Conservation (phyloP, 2,329 filamentous ascomycete genomes). For the Xylaria hypoxylon region DNA sequence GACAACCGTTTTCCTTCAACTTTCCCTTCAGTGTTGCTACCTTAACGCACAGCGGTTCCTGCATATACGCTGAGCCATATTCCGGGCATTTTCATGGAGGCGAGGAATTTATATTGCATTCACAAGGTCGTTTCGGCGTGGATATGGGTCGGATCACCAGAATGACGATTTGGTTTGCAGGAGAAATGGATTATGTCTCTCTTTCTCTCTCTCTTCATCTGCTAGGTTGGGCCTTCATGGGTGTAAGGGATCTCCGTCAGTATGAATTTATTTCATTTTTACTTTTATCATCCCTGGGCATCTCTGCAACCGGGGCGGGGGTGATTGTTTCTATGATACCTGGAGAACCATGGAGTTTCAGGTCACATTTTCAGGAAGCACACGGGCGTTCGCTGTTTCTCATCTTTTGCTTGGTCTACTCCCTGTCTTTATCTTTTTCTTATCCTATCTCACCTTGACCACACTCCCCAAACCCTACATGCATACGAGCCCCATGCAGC, state of each 20-base stretch:
- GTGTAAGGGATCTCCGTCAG: conserved; percentile 17
- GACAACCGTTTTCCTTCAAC: conserved; percentile 21
- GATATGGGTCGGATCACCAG: conserved; percentile 35
- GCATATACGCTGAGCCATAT: conserved; percentile 32
- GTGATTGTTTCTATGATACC: conserved; percentile 47
- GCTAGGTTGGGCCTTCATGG: conserved; percentile 18
- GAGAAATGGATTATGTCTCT: conserved; percentile 22
- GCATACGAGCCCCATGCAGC: conserved; percentile 47
- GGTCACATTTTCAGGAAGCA: conserved; percentile 31
- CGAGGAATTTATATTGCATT: conserved; percentile 41
- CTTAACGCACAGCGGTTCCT: conserved; percentile 30
- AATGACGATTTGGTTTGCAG: conserved; percentile 27
- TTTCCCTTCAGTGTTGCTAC: conserved; percentile 36
- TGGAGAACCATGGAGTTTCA: conserved; percentile 45
- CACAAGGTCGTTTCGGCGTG: conserved; percentile 38
- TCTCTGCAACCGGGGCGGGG: conserved; percentile 36
- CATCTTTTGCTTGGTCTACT: conserved; percentile 23
- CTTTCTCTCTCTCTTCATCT: not conserved
- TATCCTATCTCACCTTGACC: conserved; percentile 1
- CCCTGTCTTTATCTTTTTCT: not conserved
- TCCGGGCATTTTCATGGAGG: conserved; percentile 37
- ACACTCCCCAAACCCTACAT: conserved; percentile 14
- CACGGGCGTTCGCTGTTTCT: conserved; percentile 26
- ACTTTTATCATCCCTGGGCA: conserved; percentile 31
- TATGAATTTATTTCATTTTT: conserved; percentile 26